phyloP scores from a whole-genome alignment of 345 rosid species.

The Anacardium occidentale region DNA sequence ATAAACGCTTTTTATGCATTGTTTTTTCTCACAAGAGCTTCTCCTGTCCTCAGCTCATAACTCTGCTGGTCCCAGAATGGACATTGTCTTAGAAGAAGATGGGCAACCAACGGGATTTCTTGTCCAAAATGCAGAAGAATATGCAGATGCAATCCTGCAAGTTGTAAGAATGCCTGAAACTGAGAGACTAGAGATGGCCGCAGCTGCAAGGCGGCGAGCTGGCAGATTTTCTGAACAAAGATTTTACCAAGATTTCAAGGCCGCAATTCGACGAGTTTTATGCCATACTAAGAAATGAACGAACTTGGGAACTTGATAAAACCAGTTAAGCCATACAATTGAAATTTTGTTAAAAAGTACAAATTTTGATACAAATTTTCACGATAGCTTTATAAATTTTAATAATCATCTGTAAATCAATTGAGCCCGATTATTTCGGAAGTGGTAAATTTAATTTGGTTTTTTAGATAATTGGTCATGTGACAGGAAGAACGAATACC shows the following conservation, averaged over 20 bases:
- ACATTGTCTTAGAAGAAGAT: conserved; percentile 83
- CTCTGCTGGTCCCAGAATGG: conserved; percentile 96
- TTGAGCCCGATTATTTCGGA: no score
- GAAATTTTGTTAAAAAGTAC: not conserved
- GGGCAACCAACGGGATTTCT: conserved; percentile 85
- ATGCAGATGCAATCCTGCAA: conserved; percentile 66
- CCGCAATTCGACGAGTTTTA: conserved; percentile 55
- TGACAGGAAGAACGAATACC: no score
- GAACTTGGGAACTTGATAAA: conserved; percentile 4
- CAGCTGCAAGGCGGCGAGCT: conserved; percentile 70
- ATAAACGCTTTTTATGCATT: not conserved
- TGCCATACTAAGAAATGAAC: conserved; percentile 18
- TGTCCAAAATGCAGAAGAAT: conserved; percentile 65
- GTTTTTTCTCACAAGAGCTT: not conserved
- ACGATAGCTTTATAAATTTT: no score
- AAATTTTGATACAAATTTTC: not conserved
- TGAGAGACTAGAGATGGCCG: conserved; percentile 72
- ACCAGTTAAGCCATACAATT: not conserved
- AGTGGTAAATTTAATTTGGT: no score
- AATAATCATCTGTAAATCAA: no score
- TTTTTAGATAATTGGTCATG: no score
- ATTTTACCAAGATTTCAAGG: conserved; percentile 67
- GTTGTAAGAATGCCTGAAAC: conserved; percentile 55
- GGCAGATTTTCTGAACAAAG: conserved; percentile 68
- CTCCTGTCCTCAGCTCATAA: conserved; percentile 62